Evolutionary conservation across 805 yeast genomes (phyloP), one percentile per base, ranked within the genome.

Genomic region (Lipomyces spencermartinsiae): DNA sequence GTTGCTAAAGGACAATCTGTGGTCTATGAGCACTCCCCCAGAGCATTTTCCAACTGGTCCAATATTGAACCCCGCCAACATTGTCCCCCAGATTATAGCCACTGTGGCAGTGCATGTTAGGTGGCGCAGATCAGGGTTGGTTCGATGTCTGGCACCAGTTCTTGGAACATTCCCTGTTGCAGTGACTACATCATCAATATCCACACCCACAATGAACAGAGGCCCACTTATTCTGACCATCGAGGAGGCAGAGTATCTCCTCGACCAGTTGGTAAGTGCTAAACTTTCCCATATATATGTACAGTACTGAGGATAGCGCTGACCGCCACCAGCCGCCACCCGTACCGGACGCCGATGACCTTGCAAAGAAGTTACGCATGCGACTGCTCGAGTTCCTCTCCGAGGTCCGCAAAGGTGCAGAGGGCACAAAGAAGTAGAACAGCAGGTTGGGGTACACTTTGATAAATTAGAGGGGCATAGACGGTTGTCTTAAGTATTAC

Each of bases 371-470:
- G 58, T 29, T 69, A 10, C 68, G 72, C 35, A 59, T 33, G 49
- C 35, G 59, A 16, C 37, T 69, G 16, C 64, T 59, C 69, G 56
- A 61, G 54, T 67, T 69, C 49, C 58, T 69, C 57, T 35, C 35
- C n/a, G 69, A 69, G 33, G 66, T 69, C 35, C 65, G 71, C 53
- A 64, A 67, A 46, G 71, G 71, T 37, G 72, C 72, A 8, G 72
- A 69, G 53, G 71, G 71, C 10, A 59, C 69, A 14, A 14, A 29
- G 33, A 59, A 59, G 37, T 60, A 63, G 29, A 25, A 25, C 3
- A 3, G 29, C 29, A 3, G 29, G 16, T 12, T 37, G 4, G 43
- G 43, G 9, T 37, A 37, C 16, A 10, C 16, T 37, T 37, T 16
- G 49, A n/a, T 43, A n/a, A 43, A 5, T 39, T 43, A 37, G 43